Percentiles rank a stretch among this genome's conserved stretches.
phyloP scores from a whole-genome alignment of 2,329 filamentous ascomycete species.

The Cladosporium sp. region DNA sequence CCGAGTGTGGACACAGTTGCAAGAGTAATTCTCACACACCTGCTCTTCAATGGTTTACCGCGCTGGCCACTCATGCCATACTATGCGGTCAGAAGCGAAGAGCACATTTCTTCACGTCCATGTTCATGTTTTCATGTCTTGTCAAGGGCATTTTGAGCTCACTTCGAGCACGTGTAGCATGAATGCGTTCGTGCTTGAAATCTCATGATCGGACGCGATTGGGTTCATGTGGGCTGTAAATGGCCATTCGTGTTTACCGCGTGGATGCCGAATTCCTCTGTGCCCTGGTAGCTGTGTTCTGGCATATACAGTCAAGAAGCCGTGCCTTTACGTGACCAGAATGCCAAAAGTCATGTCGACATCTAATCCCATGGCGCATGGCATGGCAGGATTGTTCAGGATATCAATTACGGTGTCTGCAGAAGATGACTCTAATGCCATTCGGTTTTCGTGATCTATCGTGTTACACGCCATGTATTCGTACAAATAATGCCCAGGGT shows the following conservation, averaged over 20 bases:
- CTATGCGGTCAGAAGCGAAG: slow-evolving; percentile 20
- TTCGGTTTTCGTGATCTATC: slow-evolving; percentile 11
- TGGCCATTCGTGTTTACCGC: too few relatives aligned
- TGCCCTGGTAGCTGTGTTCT: not conserved
- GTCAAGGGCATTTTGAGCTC: not conserved
- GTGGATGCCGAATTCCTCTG: not conserved
- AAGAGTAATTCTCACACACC: slow-evolving; percentile 26
- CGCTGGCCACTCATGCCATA: slow-evolving; percentile 16
- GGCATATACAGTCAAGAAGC: not conserved
- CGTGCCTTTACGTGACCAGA: not conserved
- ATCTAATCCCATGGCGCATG: not conserved
- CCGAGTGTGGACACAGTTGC: slow-evolving; percentile 37
- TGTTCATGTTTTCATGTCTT: not conserved
- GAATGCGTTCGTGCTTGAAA: not conserved
- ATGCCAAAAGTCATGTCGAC: not conserved
- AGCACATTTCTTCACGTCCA: slow-evolving; percentile 6
- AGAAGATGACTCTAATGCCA: not conserved
- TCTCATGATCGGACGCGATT: not conserved
- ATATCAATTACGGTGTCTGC: not conserved
- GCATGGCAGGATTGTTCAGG: not conserved
- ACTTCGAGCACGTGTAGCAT: not conserved
- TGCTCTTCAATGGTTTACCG: slow-evolving; percentile 21
- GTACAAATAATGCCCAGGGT: slow-evolving; percentile 16
- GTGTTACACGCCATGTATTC: slow-evolving; percentile 14
- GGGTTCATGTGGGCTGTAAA: not conserved